A percentile compares a stretch with the other conserved stretches of the same genome.
Evolutionary conservation across 2,329 filamentous ascomycete genomes (phyloP).

Genomic region (Diatrype stigma): DNA sequence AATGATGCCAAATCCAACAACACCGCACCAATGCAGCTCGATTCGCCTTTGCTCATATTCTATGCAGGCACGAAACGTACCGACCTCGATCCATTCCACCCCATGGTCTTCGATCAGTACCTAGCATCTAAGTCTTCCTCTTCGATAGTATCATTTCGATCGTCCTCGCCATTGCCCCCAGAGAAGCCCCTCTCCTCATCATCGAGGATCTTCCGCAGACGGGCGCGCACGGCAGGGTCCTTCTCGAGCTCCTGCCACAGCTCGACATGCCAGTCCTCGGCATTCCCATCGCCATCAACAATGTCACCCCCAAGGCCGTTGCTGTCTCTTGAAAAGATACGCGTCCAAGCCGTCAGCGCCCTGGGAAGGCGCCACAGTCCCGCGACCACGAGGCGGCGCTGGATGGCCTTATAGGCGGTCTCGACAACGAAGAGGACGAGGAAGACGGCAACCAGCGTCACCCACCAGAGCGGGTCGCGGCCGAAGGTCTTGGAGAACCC

Average conservation of each 20-base stretch:
- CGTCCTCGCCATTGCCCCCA: not conserved
- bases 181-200: constrained; percentile 12
- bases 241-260: constrained; percentile 57
- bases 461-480: constrained; percentile 69
- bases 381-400: constrained; percentile 41
- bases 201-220: constrained; percentile 32
- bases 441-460: constrained; percentile 52
- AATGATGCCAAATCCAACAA: too few relatives aligned
- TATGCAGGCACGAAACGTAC: not conserved
- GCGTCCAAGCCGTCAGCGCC: constrained; percentile 40
- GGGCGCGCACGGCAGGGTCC: constrained; percentile 40
- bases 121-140: not conserved
- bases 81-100: not conserved
- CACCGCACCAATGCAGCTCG: too few relatives aligned
- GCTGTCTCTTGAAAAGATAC: constrained; percentile 11
- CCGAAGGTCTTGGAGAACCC: constrained; percentile 67
- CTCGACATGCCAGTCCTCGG: constrained; percentile 49
- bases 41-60: too few relatives aligned
- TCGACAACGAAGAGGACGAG: constrained; percentile 63
- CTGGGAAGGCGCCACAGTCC: constrained; percentile 33
- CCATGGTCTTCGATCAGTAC: not conserved
- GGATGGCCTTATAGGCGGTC: constrained; percentile 50
- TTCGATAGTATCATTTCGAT: not conserved
- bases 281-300: constrained; percentile 21
- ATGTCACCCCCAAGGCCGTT: not conserved